Percentiles rank a stretch among this genome's conserved stretches.
Evolutionary conservation across 352 stramenopile genomes (phyloP).

Genomic region (Peronospora farinosa): DNA sequence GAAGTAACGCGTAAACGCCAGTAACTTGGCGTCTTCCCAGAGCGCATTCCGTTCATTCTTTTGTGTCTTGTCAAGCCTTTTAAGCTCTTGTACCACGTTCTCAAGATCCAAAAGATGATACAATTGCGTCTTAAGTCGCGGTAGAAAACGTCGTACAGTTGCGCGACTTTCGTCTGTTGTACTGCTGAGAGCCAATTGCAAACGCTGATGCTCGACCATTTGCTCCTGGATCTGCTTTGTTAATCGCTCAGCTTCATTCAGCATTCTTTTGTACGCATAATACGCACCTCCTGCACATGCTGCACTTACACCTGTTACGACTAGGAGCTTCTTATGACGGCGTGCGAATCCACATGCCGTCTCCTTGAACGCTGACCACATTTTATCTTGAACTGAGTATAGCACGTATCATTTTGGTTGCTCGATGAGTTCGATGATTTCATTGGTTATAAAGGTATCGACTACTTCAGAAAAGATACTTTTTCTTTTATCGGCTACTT

Average conservation of each 20-base stretch:
- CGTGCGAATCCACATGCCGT: constrained; percentile 54
- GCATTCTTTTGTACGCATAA: constrained; percentile 59
- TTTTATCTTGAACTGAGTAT: constrained; percentile 14
- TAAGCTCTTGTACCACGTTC: constrained; percentile 64
- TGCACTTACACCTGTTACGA: constrained; percentile 41
- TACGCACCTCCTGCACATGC: constrained; percentile 53
- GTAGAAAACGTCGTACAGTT: constrained; percentile 70
- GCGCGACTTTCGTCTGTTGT: constrained; percentile 73
- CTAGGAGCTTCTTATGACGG: constrained; percentile 60
- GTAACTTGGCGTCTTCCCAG: constrained; percentile 68
- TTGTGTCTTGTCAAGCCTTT: constrained; percentile 61
- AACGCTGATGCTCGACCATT: constrained; percentile 69
- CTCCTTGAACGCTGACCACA: constrained; percentile 65
- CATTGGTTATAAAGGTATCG: constrained; percentile 8
- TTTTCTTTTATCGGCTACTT: not conserved
- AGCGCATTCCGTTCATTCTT: constrained; percentile 51
- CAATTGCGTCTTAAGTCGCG: constrained; percentile 51
- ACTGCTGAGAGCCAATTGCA: constrained; percentile 59
- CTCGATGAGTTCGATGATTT: too few species aligned
- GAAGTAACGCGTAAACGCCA: constrained; percentile 68
- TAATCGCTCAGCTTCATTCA: constrained; percentile 64
- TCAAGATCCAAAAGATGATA: constrained; percentile 64
- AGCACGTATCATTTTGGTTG: too few species aligned
- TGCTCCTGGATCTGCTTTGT: constrained; percentile 60
- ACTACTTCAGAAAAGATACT: not conserved